Evolutionary conservation across 192 early-diverging fungal genomes (phyloP), one percentile per base, ranked within the genome.

Genomic region (Thamnidium elegans): DNA sequence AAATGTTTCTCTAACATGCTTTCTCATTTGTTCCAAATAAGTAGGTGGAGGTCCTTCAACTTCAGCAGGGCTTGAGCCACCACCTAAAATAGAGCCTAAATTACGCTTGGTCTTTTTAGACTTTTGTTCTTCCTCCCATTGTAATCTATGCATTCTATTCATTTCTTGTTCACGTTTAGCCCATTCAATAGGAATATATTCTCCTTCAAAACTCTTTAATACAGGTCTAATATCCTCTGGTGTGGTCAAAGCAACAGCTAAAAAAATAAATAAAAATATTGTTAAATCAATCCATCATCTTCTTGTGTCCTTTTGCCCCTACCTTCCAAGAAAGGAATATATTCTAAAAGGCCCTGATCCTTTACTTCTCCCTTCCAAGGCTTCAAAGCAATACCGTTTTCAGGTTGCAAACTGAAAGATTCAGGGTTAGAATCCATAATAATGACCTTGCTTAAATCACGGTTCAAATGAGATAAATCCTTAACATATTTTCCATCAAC

Each of bases 301-400:
- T 43, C 20, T 44, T 58, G 26, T 26, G 3, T 26, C 3, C 26
- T 26, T 26, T 26, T 26, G 1, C 26, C 3, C 26, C 26, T 78
- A 93, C 91, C 86, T 83, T 97, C 94, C 21, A 99, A 82, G 80
- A 98, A 92, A 23, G 91, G 90, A 73, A 93, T 91, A 56, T 91
- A 85, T 48, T 89, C 91, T 47, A 84, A 73, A 52, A 99, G 74
- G 70, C 90, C 94, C 17, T 79, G 80, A 63, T 98, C 97, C 32
- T 80, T 80, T 0, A 89, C 70, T 58, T 92, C 84, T 21, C 95
- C 95, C 67, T 78, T 80, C 91, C 94, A 99, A 58, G 90, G 87
- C 67, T 92, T 89, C 55, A 94, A 76, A 21, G 86, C 55, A 26
- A 99, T 75, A 19, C 86, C 87, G 69, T 98, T 99, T 69, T 97